Evolutionary conservation across 345 rosid genomes (phyloP).

Genomic region (Turritis glabra): DNA sequence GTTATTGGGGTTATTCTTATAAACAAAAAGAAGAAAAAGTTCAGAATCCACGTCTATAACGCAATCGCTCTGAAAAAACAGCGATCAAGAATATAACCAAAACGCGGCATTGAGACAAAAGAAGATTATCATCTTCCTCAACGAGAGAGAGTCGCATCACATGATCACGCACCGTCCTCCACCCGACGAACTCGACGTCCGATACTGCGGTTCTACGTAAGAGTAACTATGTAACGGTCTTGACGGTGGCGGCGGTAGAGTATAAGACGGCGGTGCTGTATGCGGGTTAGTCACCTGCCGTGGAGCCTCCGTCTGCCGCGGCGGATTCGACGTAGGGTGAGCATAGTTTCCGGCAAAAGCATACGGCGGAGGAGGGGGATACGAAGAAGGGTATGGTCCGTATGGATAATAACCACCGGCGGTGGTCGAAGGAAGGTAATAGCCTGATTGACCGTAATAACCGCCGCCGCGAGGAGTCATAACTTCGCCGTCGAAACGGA

Average conservation of each 20-base stretch:
- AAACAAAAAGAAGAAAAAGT: background rate
- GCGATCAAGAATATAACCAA: background rate
- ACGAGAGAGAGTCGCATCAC: slow-evolving; percentile 5
- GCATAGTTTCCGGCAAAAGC: background rate
- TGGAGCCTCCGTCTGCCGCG: background rate
- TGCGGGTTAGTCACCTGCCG: background rate
- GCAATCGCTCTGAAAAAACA: slow-evolving; percentile 20
- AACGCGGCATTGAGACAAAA: background rate
- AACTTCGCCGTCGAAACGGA: slow-evolving; percentile 21
- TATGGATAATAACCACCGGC: background rate
- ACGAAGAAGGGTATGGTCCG: background rate
- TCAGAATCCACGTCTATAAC: background rate
- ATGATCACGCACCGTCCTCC: slow-evolving; percentile 16
- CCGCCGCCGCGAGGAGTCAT: background rate
- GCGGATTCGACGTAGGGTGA: background rate
- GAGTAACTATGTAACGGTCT: slow-evolving; percentile 12
- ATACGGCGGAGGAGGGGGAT: slow-evolving; percentile 1
- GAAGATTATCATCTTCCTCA: background rate
- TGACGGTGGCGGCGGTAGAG: background rate
- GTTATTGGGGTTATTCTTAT: background rate
- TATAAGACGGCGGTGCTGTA: slow-evolving; percentile 11
- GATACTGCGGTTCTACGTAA: slow-evolving; percentile 21
- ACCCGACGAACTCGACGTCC: background rate
- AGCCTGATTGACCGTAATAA: slow-evolving; percentile 21
- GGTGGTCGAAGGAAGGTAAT: slow-evolving; percentile 20